Percentiles rank a stretch among this genome's conserved stretches.
Evolutionary conservation across 805 yeast genomes (phyloP).

Genomic region (Metschnikowia lochheadii): DNA sequence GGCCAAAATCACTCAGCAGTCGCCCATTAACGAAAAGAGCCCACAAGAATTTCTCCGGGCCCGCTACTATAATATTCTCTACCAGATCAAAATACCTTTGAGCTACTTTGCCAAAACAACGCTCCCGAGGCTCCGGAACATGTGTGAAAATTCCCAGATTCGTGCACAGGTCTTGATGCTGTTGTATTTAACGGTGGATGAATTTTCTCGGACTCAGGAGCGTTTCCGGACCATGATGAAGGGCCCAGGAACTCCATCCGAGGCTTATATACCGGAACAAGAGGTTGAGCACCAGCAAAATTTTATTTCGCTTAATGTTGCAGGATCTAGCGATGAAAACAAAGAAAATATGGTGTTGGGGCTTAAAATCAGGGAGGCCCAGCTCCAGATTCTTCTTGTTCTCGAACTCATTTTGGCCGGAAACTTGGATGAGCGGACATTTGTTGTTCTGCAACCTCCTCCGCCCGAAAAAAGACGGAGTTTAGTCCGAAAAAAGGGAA

Average conservation of each 20-base stretch:
- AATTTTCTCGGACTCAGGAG: constrained; percentile 5
- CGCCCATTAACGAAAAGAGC: constrained; percentile 19
- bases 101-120: constrained; percentile 48
- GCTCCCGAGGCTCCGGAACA: constrained; percentile 40
- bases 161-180: constrained; percentile 23
- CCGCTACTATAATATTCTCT: constrained; percentile 34
- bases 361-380: constrained; percentile 53
- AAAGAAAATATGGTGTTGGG: constrained; percentile 30
- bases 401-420: constrained; percentile 41
- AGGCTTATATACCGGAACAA: not conserved
- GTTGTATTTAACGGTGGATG: constrained; percentile 31
- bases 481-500: constrained; percentile 20
- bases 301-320: not conserved
- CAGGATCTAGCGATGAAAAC: constrained; percentile 14
- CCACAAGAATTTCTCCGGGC: constrained; percentile 30
- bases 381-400: constrained; percentile 47
- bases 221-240: constrained; percentile 1
- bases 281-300: constrained; percentile 1
- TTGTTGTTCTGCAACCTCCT: constrained; percentile 17
- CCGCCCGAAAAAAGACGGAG: constrained; percentile 15
- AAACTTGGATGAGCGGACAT: constrained; percentile 34
- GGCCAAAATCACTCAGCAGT: not conserved
- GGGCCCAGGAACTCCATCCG: not conserved
- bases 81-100: constrained; percentile 38
- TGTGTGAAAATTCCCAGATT: constrained; percentile 31